These are phyloP conservation scores for Corylus avellana DNA, from an alignment of 306 rosid genomes.

Conservation along the genomic window DNA sequence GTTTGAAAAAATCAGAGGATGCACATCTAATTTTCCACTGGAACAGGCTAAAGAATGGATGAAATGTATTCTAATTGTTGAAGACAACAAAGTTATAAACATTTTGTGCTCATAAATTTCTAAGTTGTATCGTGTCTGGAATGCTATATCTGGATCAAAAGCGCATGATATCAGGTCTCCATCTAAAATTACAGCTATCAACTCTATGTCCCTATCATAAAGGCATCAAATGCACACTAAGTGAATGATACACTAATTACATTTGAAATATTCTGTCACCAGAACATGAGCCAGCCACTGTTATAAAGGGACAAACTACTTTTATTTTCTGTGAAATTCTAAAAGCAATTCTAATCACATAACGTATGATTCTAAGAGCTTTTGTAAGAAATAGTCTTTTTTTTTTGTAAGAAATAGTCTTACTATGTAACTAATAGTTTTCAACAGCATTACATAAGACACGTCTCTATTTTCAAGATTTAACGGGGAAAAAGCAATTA, in stretches of 20 bases:
- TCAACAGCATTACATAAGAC: neutral
- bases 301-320: neutral
- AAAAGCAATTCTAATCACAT: neutral
- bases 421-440: neutral
- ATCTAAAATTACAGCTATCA: neutral
- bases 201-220: neutral
- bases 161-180: neutral
- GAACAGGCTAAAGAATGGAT: neutral
- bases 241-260: neutral
- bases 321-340: neutral
- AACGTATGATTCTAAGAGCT: neutral
- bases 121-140: neutral
- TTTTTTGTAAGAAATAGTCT: neutral
- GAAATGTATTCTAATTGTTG: neutral
- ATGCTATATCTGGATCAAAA: neutral
- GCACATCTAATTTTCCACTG: neutral
- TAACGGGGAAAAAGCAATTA: neutral
- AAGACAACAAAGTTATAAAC: neutral
- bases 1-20: neutral
- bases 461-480: neutral
- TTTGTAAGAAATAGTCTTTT: neutral
- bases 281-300: neutral
- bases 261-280: neutral
- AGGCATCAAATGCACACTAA: neutral
- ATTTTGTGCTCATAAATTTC: neutral